Percentiles rank a stretch among this genome's conserved stretches.
These are phyloP conservation scores for Candida xiaguanensis DNA, from an alignment of 805 yeast species.

Conservation along the genomic window DNA sequence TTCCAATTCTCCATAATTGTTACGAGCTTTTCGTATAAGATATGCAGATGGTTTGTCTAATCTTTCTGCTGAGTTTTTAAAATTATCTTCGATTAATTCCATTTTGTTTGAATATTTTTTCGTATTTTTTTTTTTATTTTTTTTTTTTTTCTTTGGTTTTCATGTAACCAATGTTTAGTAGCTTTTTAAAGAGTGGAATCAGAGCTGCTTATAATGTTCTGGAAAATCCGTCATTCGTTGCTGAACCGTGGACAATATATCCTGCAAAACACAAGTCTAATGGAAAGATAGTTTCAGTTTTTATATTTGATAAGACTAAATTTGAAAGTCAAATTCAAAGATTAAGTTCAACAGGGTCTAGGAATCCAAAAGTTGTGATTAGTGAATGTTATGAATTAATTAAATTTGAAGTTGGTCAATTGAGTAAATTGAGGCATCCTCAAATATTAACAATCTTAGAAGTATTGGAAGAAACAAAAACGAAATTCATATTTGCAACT, in stretches of 20 bases:
- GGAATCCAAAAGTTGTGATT: slow-evolving; percentile 46
- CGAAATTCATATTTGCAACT: slow-evolving; percentile 75
- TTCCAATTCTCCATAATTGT: slow-evolving; percentile 57
- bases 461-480: slow-evolving; percentile 83
- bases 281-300: slow-evolving; percentile 70
- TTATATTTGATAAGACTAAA: slow-evolving; percentile 78
- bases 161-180: slow-evolving; percentile 38
- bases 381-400: slow-evolving; percentile 66
- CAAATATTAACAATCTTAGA: slow-evolving; percentile 79
- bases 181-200: slow-evolving; percentile 55
- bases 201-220: slow-evolving; percentile 66
- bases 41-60: slow-evolving; percentile 72
- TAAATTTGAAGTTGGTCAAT: slow-evolving; percentile 61
- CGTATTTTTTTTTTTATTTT: slow-evolving; percentile 1
- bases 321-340: slow-evolving; percentile 52
- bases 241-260: slow-evolving; percentile 81
- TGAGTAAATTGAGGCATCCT: slow-evolving; percentile 87
- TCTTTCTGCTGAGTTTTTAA: slow-evolving; percentile 61
- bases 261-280: slow-evolving; percentile 73
- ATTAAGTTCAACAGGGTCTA: slow-evolving; percentile 32
- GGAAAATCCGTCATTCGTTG: slow-evolving; percentile 62
- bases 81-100: slow-evolving; percentile 43
- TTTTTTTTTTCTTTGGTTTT: slow-evolving; percentile 5
- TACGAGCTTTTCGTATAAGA: slow-evolving; percentile 60
- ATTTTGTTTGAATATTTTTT: slow-evolving; percentile 14